Percentiles rank a stretch among this genome's conserved stretches.
Conservation (phyloP, 2,329 filamentous ascomycete genomes). For the Cryphonectria japonica region DNA sequence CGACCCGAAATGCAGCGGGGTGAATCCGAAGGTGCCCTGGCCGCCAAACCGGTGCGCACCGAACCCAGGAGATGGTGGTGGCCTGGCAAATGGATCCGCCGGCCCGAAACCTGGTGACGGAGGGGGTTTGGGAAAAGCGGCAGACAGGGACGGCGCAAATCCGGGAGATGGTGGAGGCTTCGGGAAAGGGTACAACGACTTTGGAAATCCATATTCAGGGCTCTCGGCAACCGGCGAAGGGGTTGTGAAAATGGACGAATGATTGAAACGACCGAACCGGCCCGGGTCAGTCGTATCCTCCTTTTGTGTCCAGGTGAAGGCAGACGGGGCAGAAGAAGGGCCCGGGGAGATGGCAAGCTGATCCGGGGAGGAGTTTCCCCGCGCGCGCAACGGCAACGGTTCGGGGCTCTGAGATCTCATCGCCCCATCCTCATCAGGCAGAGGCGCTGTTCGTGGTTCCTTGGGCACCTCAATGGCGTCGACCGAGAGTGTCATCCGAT, state of each 20-base stretch:
- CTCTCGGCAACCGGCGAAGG: conserved; percentile 44
- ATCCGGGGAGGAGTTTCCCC: conserved; percentile 58
- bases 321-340: conserved; percentile 69
- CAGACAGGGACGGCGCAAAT: conserved; percentile 29
- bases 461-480: conserved; percentile 59
- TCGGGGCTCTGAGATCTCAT: conserved; percentile 47
- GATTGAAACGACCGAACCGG: conserved; percentile 46
- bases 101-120: conserved; percentile 36
- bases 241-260: conserved; percentile 38
- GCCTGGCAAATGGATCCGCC: conserved; percentile 36
- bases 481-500: conserved; percentile 62
- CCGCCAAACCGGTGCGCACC: conserved; percentile 45
- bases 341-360: conserved; percentile 60
- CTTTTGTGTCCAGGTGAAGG: conserved; percentile 60
- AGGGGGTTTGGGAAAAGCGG: conserved; percentile 31
- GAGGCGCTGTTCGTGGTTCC: conserved; percentile 64
- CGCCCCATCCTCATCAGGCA: conserved; percentile 57
- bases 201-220: conserved; percentile 35
- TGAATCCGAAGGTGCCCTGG: conserved; percentile 43
- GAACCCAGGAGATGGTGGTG: conserved; percentile 52
- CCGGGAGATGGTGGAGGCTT: conserved; percentile 37
- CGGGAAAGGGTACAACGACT: conserved; percentile 25
- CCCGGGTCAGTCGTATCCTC: conserved; percentile 49
- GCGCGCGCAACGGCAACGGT: conserved; percentile 49
- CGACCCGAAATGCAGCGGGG: conserved; percentile 33